These are phyloP conservation scores for Cronartium quercuum DNA, from an alignment of 1,284 basidiomycete species.

Conservation along the genomic window DNA sequence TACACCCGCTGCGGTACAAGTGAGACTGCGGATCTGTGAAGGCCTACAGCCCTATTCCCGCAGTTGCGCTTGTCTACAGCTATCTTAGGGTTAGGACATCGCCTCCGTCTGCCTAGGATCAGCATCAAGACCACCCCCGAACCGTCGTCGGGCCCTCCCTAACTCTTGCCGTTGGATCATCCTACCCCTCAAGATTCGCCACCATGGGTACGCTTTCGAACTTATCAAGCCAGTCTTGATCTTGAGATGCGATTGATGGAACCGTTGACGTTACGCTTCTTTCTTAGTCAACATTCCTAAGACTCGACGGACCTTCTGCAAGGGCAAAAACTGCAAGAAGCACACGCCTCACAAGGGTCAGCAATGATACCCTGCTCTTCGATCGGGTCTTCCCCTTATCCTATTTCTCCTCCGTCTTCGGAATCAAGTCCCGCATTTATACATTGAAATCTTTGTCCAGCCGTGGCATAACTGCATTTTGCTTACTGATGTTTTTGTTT, in stretches of 20 bases:
- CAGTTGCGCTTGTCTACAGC: too few relatives aligned
- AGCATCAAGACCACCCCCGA: too few relatives aligned
- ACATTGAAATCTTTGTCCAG: too few relatives aligned
- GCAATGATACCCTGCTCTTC: neutral
- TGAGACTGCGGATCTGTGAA: too few relatives aligned
- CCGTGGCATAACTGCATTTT: too few relatives aligned
- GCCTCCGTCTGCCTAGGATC: too few relatives aligned
- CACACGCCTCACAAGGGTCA: slow-evolving; percentile 59
- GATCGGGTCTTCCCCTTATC: neutral
- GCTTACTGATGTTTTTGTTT: neutral
- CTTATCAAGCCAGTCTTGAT: neutral
- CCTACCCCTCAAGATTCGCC: neutral
- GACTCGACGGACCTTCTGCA: slow-evolving; percentile 70
- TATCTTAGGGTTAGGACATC: too few relatives aligned
- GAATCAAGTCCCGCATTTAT: neutral
- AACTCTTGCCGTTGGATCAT: too few relatives aligned
- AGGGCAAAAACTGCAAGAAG: slow-evolving; percentile 96
- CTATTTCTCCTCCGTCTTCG: neutral
- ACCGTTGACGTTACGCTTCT: neutral
- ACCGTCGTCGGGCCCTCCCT: too few relatives aligned
- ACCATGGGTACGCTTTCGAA: neutral
- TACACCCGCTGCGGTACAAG: too few relatives aligned
- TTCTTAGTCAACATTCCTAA: slow-evolving; percentile 60
- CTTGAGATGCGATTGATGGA: neutral
- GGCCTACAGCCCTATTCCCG: too few relatives aligned